Base-by-base conservation (phyloP, 2,329 filamentous ascomycete genomes). In the Alternaria sp. region DNA sequence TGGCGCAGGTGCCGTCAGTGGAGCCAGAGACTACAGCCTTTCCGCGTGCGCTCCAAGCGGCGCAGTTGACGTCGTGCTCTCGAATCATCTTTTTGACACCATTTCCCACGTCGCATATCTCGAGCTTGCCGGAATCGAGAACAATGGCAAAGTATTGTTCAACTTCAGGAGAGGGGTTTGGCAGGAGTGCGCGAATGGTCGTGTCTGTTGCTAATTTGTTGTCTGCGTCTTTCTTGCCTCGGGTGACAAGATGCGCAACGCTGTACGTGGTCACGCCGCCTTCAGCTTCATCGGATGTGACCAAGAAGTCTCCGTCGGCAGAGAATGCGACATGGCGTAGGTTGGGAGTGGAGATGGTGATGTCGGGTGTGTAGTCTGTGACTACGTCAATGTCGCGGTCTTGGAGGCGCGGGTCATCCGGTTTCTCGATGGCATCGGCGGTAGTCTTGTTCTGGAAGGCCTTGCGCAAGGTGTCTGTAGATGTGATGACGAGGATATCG, bases 1-100 rank as follows among this genome's bases (percentile, higher is more conserved):
- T 93, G 55, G 86, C 85, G 51, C 90, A 88, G 11, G 88, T 88
- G 57, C 95, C 95, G 77, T 97, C 87, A 6, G 84, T 88, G 67
- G 95, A 82, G 14, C 96, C 95, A 66, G 92, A 93, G 42, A 96
- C 89, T 41, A 99, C 82, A 74, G 98, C 94, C 76, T 97, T 99
- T 45, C 95, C 95, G 74, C 89, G 92, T 60, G 87, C 90, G 76
- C 95, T 99, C 95, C 96, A 99, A 55, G 91, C 89, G 5, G 92
- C 85, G 70, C 90, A 95, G 73, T 89, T 93, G 28, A 96, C 93
- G 46, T 90, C 88, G 28, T 85, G 82, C 70, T 89, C 91, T 63
- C 96, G 81, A 0, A 88, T 80, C 70, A 81, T 84, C 13, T 60
- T 62, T 3, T 56, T 66, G 33, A 61, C 61, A 0, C 91, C 91